Evolutionary conservation across 2,329 filamentous ascomycete genomes (phyloP), one percentile per base, ranked within the genome.

Genomic region (Chrysoporthe deuterocubensis): DNA sequence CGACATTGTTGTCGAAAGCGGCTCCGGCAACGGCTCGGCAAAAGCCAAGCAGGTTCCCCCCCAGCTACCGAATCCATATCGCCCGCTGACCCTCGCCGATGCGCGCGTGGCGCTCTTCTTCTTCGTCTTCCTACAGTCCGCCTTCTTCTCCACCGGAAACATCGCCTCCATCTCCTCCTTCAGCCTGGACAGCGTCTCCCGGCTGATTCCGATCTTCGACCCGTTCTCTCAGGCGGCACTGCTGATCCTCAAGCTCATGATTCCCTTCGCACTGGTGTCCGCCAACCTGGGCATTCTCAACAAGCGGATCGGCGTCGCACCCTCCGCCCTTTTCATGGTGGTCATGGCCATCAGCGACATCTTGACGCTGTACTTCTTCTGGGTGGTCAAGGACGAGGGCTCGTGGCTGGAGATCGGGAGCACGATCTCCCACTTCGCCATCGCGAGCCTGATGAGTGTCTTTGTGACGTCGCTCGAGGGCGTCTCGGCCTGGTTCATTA

Each of bases 391-490:
- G 75, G 96, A 99, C 73, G 96, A 99, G 77, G 96, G 96, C 0
- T 96, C 92, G 32, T 99, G 96, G 96, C 81, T 99, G 69, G 96
- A 99, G 77, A 99, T 99, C 76, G 96, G 96, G 43, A 97, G 93
- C 40, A 97, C 93, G 3, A 99, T 99, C 72, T 97, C 89, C 75
- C 94, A 98, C 78, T 99, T 98, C 79, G 89, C 90, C 70, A 98
- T 99, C 80, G 95, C 94, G 21, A 97, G 93, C 78, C 78, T 93
- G 73, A 76, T 98, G 57, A 96, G 94, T 73, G 90, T 97, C 9
- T 99, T 99, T 81, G 94, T 99, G 56, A 93, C 94, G 0, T 89
- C 87, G 16, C 81, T 99, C 58, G 96, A 99, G 81, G 90, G 91
- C 18, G 87, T 97, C 3, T 97, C 94, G 75, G 92, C 92, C 74